These are phyloP conservation scores for Curvularia verruculosa DNA, from an alignment of 2,329 filamentous ascomycete genomes.

Conservation along the genomic window DNA sequence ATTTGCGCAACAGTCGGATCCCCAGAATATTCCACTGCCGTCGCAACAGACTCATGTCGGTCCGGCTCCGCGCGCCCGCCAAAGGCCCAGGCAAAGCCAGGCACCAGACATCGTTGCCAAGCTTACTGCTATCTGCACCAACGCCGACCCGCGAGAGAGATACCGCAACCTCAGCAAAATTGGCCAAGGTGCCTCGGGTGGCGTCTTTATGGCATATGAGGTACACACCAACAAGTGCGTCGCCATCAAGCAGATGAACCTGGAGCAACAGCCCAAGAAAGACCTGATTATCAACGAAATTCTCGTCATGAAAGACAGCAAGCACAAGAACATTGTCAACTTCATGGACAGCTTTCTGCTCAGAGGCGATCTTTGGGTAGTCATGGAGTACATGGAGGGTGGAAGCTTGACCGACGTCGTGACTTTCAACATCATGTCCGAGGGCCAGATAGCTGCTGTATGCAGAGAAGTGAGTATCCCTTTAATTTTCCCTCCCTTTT, in stretches of 20 bases:
- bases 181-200: conserved; percentile 94
- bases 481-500: too few relatives aligned
- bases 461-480: conserved; percentile 73
- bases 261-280: conserved; percentile 98
- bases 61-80: conserved; percentile 71
- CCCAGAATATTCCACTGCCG: conserved; percentile 52
- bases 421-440: conserved; percentile 98
- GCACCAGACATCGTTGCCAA: conserved; percentile 81
- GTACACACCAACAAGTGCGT: conserved; percentile 83
- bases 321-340: conserved; percentile 98
- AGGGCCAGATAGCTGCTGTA: conserved; percentile 94
- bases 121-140: conserved; percentile 86
- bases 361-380: conserved; percentile 91
- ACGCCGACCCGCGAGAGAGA: conserved; percentile 84
- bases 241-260: conserved; percentile 99
- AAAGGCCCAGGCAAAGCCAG: conserved; percentile 78
- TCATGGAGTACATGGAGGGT: conserved; percentile 99
- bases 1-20: conserved; percentile 49
- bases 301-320: conserved; percentile 98
- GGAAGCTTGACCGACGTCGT: conserved; percentile 97
- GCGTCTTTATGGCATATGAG: conserved; percentile 91
- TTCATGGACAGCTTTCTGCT: conserved; percentile 97
- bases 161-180: conserved; percentile 93
- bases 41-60: conserved; percentile 59
- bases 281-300: conserved; percentile 99